Evolutionary conservation across 805 yeast species (phyloP).

Genomic region (Saccharomyces paradoxus): DNA sequence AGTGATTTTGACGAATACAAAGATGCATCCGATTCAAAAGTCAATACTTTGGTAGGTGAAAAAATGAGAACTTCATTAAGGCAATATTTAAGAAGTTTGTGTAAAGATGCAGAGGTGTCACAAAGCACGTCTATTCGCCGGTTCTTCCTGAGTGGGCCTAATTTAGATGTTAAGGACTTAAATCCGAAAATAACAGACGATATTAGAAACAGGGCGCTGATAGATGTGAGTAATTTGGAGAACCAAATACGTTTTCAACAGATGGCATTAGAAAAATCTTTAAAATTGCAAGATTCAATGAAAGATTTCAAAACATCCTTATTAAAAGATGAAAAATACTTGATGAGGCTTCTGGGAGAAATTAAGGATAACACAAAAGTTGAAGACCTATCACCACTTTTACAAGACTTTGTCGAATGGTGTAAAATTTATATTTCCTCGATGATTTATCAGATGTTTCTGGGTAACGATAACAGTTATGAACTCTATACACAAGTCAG

Average conservation of each 20-base stretch:
- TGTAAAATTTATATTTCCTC: conserved; percentile 77
- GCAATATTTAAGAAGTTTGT: conserved; percentile 53
- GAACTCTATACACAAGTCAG: conserved; percentile 66
- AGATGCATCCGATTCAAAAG: conserved; percentile 18
- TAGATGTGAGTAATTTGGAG: conserved; percentile 54
- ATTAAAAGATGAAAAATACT: conserved; percentile 44
- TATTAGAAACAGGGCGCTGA: conserved; percentile 44
- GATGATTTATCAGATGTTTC: conserved; percentile 67
- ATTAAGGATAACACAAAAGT: conserved; percentile 48
- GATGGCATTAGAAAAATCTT: conserved; percentile 52
- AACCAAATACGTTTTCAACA: conserved; percentile 67
- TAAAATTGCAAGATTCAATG: conserved; percentile 47
- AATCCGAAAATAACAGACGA: conserved; percentile 43
- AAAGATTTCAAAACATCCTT: conserved; percentile 50
- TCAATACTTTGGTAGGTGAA: conserved; percentile 51
- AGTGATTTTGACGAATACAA: conserved; percentile 17
- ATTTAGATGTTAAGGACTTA: conserved; percentile 33
- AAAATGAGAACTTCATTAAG: conserved; percentile 69
- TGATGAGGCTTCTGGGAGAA: conserved; percentile 56
- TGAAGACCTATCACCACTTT: conserved; percentile 53
- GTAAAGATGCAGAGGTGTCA: conserved; percentile 47
- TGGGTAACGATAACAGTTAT: conserved; percentile 74
- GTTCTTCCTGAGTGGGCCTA: conserved; percentile 39
- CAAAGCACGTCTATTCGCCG: conserved; percentile 42
- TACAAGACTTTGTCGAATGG: conserved; percentile 71